Percentiles rank a stretch among this genome's conserved stretches.
These are phyloP conservation scores for Coemansia sp. DNA, from an alignment of 192 early-diverging fungal genomes.

Conservation along the genomic window DNA sequence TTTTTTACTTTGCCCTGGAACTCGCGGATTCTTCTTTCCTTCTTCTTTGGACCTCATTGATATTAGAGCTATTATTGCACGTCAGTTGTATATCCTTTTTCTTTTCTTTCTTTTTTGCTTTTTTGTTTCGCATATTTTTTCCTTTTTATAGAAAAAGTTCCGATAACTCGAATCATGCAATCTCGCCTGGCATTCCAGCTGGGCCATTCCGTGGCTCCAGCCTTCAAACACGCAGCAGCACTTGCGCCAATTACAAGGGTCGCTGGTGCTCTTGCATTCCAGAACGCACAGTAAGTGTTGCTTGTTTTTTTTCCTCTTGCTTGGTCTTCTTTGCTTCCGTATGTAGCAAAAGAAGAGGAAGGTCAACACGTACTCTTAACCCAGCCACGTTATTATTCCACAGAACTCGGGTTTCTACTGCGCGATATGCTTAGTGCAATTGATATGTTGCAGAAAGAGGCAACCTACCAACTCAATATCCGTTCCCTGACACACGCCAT, in stretches of 20 bases:
- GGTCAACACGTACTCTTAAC: too few relatives aligned
- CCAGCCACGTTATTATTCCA: neutral
- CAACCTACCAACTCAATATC: too few relatives aligned
- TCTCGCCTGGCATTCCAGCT: conserved; percentile 44
- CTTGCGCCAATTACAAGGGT: conserved; percentile 29
- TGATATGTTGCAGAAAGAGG: neutral
- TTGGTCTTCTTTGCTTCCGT: neutral
- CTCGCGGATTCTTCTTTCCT: neutral
- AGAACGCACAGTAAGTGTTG: conserved; percentile 47
- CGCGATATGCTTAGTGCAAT: neutral
- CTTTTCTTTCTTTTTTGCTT: conserved; percentile 12
- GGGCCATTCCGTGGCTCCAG: conserved; percentile 38
- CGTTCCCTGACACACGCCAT: too few relatives aligned
- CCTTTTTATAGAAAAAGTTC: conserved; percentile 9
- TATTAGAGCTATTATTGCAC: neutral
- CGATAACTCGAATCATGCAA: conserved; percentile 33
- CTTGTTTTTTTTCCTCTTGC: neutral
- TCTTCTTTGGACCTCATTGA: conserved; percentile 1
- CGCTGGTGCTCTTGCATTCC: conserved; percentile 23
- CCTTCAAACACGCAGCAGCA: conserved; percentile 34
- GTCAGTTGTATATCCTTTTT: neutral
- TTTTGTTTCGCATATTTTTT: conserved; percentile 11
- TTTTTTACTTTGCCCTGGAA: too few relatives aligned
- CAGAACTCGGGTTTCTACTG: neutral
- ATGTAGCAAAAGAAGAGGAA: neutral